These are phyloP conservation scores for Podila verticillata DNA, from an alignment of 192 early-diverging fungal species.

Conservation along the genomic window DNA sequence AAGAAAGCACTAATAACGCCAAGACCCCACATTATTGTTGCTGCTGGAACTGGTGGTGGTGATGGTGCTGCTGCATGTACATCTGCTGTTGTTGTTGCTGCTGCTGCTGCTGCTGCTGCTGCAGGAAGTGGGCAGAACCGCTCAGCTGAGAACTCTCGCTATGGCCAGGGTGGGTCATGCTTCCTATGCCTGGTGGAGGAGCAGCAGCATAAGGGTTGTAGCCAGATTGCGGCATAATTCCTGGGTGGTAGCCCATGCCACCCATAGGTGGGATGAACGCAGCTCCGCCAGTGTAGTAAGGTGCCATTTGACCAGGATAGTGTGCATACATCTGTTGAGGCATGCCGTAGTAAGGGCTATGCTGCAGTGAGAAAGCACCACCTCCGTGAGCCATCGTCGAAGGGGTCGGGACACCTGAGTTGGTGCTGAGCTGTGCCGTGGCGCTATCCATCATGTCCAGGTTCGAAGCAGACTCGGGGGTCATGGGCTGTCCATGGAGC, in stretches of 20 bases:
- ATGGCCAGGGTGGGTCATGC: slow-evolving; percentile 12
- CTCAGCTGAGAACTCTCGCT: slow-evolving; percentile 14
- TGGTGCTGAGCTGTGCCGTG: slow-evolving; percentile 9
- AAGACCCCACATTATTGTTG: slow-evolving; percentile 9
- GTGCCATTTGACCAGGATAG: slow-evolving; percentile 44
- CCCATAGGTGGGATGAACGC: slow-evolving; percentile 30
- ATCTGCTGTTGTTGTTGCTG: slow-evolving; percentile 27
- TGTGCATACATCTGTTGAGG: slow-evolving; percentile 46
- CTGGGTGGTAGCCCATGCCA: slow-evolving; percentile 30
- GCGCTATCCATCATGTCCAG: slow-evolving; percentile 18
- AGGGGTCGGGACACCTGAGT: slow-evolving; percentile 6
- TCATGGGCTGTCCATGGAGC: slow-evolving; percentile 7
- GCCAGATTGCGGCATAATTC: slow-evolving; percentile 39
- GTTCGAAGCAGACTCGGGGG: background rate
- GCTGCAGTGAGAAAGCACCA: slow-evolving; percentile 22
- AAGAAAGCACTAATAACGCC: background rate
- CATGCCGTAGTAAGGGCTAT: slow-evolving; percentile 37
- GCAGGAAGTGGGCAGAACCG: slow-evolving; percentile 21
- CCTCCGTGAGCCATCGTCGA: slow-evolving; percentile 13
- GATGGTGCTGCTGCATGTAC: slow-evolving; percentile 10
- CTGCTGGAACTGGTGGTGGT: slow-evolving; percentile 26
- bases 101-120: slow-evolving; percentile 24
- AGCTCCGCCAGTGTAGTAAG: slow-evolving; percentile 34
- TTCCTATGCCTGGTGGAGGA: slow-evolving; percentile 35
- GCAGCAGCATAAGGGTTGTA: slow-evolving; percentile 33